Conservation (phyloP, 495 filamentous ascomycete species). For the Physcia stellaris region DNA sequence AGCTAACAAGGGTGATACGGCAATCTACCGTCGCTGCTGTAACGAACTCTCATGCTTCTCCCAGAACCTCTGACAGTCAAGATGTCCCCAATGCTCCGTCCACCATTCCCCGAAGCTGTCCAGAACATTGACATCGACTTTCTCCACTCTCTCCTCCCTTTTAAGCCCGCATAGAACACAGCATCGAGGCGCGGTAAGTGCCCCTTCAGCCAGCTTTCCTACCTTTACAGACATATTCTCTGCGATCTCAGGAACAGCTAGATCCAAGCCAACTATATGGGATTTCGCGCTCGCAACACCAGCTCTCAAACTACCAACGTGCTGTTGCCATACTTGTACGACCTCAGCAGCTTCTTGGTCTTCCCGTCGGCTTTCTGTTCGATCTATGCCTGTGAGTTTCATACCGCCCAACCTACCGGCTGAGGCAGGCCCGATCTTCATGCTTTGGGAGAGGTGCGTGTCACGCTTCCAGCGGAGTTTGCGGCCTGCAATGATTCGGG, state of each 20-base stretch:
- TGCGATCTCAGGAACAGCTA: slow-evolving; percentile 54
- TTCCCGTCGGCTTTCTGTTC: slow-evolving; percentile 65
- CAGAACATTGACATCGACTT: slow-evolving; percentile 61
- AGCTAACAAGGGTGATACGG: too few relatives aligned
- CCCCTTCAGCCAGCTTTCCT: slow-evolving; percentile 42
- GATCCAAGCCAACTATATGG: slow-evolving; percentile 22
- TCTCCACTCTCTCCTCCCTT: slow-evolving; percentile 65
- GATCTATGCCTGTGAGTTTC: slow-evolving; percentile 77
- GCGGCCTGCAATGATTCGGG: slow-evolving; percentile 73
- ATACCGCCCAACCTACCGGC: slow-evolving; percentile 58
- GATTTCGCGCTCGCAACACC: slow-evolving; percentile 13
- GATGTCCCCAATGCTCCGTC: slow-evolving; percentile 79
- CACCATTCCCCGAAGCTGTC: slow-evolving; percentile 96
- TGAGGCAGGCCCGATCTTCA: slow-evolving; percentile 66
- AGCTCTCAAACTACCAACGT: slow-evolving; percentile 41
- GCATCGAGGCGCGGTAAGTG: slow-evolving; percentile 53
- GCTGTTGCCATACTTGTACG: slow-evolving; percentile 54
- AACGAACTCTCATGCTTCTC: slow-evolving; percentile 52
- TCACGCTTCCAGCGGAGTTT: slow-evolving; percentile 84
- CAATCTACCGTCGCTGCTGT: slow-evolving; percentile 45
- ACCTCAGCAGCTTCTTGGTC: slow-evolving; percentile 77
- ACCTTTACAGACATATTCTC: slow-evolving; percentile 47
- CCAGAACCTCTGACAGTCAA: slow-evolving; percentile 77
- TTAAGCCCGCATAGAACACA: slow-evolving; percentile 83
- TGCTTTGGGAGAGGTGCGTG: slow-evolving; percentile 67